phyloP scores from a whole-genome alignment of 352 stramenopile genomes.

The Pythium coloratum region DNA sequence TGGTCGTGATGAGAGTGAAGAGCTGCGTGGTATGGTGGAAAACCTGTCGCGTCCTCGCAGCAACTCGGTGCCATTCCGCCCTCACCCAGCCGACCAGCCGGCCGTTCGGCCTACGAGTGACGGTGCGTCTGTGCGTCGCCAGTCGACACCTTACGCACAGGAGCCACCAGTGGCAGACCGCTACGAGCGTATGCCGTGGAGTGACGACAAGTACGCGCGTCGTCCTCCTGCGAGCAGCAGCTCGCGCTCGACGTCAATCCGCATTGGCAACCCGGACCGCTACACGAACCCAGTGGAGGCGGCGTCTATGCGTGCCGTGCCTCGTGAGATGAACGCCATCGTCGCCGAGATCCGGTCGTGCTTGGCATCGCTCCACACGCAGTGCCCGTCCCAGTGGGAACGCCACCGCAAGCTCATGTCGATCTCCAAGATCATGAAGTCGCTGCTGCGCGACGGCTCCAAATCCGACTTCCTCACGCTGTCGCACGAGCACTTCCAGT shows the following conservation, averaged over 20 bases:
- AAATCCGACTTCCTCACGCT: constrained; percentile 68
- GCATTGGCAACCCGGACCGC: constrained; percentile 7
- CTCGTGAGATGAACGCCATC: constrained; percentile 32
- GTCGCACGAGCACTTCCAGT: constrained; percentile 70
- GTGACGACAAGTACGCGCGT: constrained; percentile 20
- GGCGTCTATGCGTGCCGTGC: background rate
- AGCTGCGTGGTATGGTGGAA: constrained; percentile 63
- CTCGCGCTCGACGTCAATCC: constrained; percentile 13
- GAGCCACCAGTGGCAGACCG: constrained; percentile 11
- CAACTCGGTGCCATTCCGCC: constrained; percentile 53
- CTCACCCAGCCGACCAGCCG: constrained; percentile 23
- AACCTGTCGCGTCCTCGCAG: constrained; percentile 62
- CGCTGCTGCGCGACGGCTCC: constrained; percentile 59
- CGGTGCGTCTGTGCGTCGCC: constrained; percentile 35
- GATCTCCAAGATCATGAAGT: constrained; percentile 70
- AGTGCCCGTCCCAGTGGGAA: constrained; percentile 67
- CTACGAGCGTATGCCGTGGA: constrained; percentile 16
- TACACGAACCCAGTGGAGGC: background rate
- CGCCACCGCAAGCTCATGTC: constrained; percentile 63
- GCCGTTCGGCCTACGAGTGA: constrained; percentile 55
- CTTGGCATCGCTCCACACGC: constrained; percentile 54
- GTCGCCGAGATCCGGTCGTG: constrained; percentile 53
- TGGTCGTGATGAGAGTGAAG: constrained; percentile 46
- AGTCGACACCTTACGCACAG: constrained; percentile 11
- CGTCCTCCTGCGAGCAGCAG: constrained; percentile 12